Evolutionary conservation across 2,329 filamentous ascomycete species (phyloP), one percentile per base, ranked within the genome.

Genomic region (Fusarium protoensiforme): DNA sequence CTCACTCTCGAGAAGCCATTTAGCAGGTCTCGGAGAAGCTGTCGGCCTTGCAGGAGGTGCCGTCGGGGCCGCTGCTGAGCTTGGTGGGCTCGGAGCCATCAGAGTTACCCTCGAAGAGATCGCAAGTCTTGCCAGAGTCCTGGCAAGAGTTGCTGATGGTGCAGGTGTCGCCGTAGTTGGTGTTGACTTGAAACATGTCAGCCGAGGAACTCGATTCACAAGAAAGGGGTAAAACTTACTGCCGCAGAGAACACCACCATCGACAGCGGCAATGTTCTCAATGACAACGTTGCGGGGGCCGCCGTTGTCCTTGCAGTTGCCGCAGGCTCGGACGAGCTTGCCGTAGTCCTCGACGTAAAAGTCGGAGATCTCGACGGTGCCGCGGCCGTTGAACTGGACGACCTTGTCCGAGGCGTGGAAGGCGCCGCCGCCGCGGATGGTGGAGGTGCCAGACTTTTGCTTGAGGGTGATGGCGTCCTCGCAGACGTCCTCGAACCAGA

Each of bases 291-390:
- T 75, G 10, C 69, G 65, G 14, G 73, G 69, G 16, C 73, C 73
- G 4, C 71, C 67, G 18, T 77, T 76, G 10, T 65, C 59, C 13
- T 72, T 68, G 64, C 74, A 77, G 54, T 77, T 74, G 33, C 86
- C 87, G 77, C 86, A 89, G 59, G 82, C 83, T 57, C 87, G 84
- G 64, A 85, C 85, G 29, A 89, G 79, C 74, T 88, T 88, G 61
- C 86, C 86, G 48, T 75, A 88, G 74, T 84, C 79, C 61, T 80
- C 64, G 14, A 66, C 76, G 46, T 75, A 74, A 16, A 75, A 77
- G 60, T 73, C 57, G 1, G 63, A 80, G 64, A 83, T 77, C 22
- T 76, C 71, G 16, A 83, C 73, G 0, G 82, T 84, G 33, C 84
- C 84, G 33, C 79, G 80, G 24, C 84, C 84, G 74, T 85, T 85